Base-by-base conservation (phyloP, 1,284 basidiomycete species). In the Vanrija humicola region DNA sequence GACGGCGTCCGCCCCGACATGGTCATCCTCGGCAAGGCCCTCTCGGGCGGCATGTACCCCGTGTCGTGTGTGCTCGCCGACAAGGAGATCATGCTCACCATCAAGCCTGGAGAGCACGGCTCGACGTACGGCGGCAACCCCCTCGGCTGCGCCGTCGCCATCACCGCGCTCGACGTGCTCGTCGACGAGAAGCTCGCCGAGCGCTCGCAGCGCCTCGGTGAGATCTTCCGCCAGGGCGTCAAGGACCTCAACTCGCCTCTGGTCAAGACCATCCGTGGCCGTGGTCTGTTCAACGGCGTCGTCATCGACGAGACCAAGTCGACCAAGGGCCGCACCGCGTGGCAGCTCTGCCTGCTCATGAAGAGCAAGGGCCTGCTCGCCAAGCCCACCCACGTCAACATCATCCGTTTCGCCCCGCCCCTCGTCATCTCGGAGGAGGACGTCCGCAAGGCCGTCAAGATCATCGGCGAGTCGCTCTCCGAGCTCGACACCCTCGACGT, bases 101-200 rank as follows among this genome's bases (percentile, higher is more conserved):
- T 98, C 73, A 82, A 86, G 62, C 92, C 95, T n/a, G 94, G 95
- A 59, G 93, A 97, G 79, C 96, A 98, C 69, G 93, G 94, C n/a
- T 90, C 88, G 66, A 98, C 95, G 0, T 94, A 93, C 61, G 91
- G 90, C 67, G 91, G 90, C 40, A 98, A 98, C 76, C 96, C 96
- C 0, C 82, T 98, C 34, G 96, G 88, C 10, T 96, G 91, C 65
- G 95, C 96, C 18, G 90, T 97, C 12, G 90, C 94, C 28, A 88
- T 89, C 73, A 88, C 93, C 1, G 92, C 95, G 0, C 82, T 98
- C 45, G 83, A 88, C 54, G 93, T 97, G 12, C 83, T 98, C 28
- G 80, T 88, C 46, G 86, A 93, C 47, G 95, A 98, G 79, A 80
- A 87, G 51, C 82, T 98, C 43, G 84, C 85, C 1, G 84, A 86